These are phyloP conservation scores for Lineolata rhizophorae DNA, from an alignment of 495 filamentous ascomycete species.

Conservation along the genomic window DNA sequence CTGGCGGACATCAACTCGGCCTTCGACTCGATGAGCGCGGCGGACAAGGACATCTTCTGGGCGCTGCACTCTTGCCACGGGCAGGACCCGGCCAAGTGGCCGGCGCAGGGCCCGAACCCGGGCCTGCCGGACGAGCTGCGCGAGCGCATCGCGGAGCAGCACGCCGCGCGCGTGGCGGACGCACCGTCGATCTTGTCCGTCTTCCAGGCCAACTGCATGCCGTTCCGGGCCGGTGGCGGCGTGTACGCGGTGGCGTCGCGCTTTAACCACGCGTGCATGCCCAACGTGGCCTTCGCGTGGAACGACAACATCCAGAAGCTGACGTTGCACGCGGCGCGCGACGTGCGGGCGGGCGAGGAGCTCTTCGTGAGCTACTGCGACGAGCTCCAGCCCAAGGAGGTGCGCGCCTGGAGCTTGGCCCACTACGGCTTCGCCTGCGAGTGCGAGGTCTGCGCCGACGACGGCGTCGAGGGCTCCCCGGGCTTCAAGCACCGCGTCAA, in stretches of 20 bases:
- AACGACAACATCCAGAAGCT: conserved; percentile 8
- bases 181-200: conserved; percentile 8
- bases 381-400: conserved; percentile 1
- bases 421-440: conserved; percentile 12
- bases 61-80: conserved; percentile 10
- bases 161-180: conserved; percentile 5
- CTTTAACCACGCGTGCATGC: conserved; percentile 16
- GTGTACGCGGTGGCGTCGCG: conserved; percentile 10
- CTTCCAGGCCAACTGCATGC: conserved; percentile 15
- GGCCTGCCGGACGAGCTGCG: conserved; percentile 2
- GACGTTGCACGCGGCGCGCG: conserved; percentile 10
- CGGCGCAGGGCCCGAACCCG: conserved; percentile 4
- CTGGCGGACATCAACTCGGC: conserved; percentile 6
- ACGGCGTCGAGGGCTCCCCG: too few relatives aligned
- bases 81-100: conserved; percentile 8
- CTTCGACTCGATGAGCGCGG: conserved; percentile 7
- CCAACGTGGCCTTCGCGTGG: conserved; percentile 15
- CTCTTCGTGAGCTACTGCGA: conserved; percentile 13
- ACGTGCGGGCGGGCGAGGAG: conserved; percentile 14
- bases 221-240: conserved; percentile 7
- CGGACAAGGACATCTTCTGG: conserved; percentile 8
- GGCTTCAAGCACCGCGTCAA: too few relatives aligned
- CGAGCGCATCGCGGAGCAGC: conserved; percentile 8
- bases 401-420: conserved; percentile 8
- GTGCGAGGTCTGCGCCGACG: conserved; percentile 11